phyloP scores from a whole-genome alignment of 2,329 filamentous ascomycete genomes.

The Neofusicoccum laricinum region DNA sequence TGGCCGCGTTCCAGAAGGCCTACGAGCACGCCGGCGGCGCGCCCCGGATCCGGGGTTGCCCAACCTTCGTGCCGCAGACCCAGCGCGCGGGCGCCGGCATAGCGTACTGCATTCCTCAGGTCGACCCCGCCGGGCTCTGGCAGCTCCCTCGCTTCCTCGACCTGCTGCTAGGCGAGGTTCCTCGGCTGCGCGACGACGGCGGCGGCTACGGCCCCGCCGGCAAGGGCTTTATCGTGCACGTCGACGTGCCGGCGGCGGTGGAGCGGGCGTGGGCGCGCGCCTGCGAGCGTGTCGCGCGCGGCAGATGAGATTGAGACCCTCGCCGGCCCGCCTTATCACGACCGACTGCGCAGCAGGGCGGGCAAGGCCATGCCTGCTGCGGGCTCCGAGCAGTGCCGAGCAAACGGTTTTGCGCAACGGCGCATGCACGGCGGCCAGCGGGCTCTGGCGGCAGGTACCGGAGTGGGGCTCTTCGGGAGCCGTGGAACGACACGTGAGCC shows the following conservation, averaged over 20 bases:
- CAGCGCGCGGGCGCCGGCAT: conserved; percentile 12
- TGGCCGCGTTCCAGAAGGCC: conserved; percentile 40
- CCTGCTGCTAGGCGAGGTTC: conserved; percentile 44
- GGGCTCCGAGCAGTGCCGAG: conserved; percentile 5
- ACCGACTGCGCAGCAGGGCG: neutral
- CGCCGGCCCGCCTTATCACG: neutral
- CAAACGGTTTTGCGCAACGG: conserved; percentile 2
- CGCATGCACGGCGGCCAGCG: conserved; percentile 1
- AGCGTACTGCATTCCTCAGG: neutral
- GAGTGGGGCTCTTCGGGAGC: conserved; percentile 8
- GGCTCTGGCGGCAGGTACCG: conserved; percentile 4
- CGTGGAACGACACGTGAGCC: neutral
- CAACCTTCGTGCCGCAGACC: conserved; percentile 29
- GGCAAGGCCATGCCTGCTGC: conserved; percentile 1
- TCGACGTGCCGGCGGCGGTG: conserved; percentile 39
- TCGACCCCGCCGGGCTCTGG: conserved; percentile 32
- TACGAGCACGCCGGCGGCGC: conserved; percentile 26
- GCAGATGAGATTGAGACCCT: neutral
- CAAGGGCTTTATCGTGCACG: conserved; percentile 44
- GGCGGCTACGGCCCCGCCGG: conserved; percentile 45
- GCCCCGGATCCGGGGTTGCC: conserved; percentile 30
- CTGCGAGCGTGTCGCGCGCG: neutral
- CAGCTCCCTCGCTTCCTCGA: conserved; percentile 38
- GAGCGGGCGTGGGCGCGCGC: conserved; percentile 32
- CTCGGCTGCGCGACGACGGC: conserved; percentile 42